Evolutionary conservation across 176 grass and related monocot genomes (phyloP), one percentile per base, ranked within the genome.

Genomic region (Lolium perenne): DNA sequence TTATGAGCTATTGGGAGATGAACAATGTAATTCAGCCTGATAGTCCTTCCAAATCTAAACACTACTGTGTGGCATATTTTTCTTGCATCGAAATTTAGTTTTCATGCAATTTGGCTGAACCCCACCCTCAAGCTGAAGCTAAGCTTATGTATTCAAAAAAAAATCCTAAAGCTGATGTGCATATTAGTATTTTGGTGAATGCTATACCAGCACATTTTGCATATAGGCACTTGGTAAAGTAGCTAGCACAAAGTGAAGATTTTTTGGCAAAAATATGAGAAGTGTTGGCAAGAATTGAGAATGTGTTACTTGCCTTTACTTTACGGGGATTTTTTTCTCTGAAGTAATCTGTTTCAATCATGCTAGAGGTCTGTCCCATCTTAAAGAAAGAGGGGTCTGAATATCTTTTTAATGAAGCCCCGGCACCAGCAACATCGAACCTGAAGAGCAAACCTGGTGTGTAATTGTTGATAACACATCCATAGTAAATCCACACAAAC

Each of bases 341-440:
- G 25, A 88, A 74, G 66, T 80, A 59, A 82, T 94, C 82, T 8
- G 41, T 82, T 54, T 89, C 92, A 83, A 84, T 79, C 85, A 90
- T 91, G 78, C 88, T 90, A 14, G 87, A 78, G 78, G 85, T 38
- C 81, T 86, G 86, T 77, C 89, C 97, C 11, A 67, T 94, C 86
- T 96, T 99, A 83, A 99, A 96, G 77, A 96, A 94, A 94, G 97
- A 99, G 48, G 97, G 97, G 81, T 99, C 97, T 49, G 97, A 91
- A 71, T 99, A 99, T 84, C 97, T 87, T 86, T 99, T 99, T 50
- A 96, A 93, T 80, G 94, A 99, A 38, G 97, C 92, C 50, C 94
- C 97, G 77, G 94, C 94, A 92, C 97, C 97, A 77, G 97, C 92
- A 86, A 92, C 89, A 88, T 99, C 97, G 88, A 99, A 99, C 94